Conservation (phyloP, 768 basidiomycete genomes). For the Collybia sordida region DNA sequence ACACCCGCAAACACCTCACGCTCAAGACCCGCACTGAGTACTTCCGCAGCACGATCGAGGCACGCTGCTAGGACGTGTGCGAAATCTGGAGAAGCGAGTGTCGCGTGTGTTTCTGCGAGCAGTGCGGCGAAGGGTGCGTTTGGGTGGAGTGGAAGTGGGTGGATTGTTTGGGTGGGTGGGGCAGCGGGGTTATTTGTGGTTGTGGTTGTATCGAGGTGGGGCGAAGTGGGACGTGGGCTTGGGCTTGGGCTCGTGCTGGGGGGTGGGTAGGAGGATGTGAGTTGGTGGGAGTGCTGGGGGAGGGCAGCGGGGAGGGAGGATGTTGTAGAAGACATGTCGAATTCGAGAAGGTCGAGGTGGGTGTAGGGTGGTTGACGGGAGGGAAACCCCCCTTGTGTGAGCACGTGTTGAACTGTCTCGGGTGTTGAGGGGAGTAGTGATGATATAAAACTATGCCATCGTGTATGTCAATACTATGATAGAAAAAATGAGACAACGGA, state of each 20-base stretch:
- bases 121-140: conserved; percentile 58
- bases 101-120: conserved; percentile 64
- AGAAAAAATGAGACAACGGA: conserved; percentile 16
- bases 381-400: conserved; percentile 62
- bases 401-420: conserved; percentile 66
- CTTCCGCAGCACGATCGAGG: conserved; percentile 66
- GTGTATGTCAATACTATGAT: conserved; percentile 3
- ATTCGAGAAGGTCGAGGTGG: conserved; percentile 28
- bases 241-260: conserved; percentile 31
- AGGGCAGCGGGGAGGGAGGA: conserved; percentile 15
- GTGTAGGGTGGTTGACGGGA: conserved; percentile 22
- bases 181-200: too few relatives aligned
- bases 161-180: conserved; percentile 17
- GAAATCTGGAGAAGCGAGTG: conserved; percentile 71
- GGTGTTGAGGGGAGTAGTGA: conserved; percentile 75
- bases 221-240: conserved; percentile 59
- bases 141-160: conserved; percentile 19
- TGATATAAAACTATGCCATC: conserved; percentile 58
- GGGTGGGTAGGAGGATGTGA: conserved; percentile 14
- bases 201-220: too few relatives aligned
- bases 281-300: conserved; percentile 8
- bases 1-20: conserved; percentile 54
- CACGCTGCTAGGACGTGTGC: conserved; percentile 67
- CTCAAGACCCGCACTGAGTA: conserved; percentile 64
- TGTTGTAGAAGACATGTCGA: conserved; percentile 18